phyloP scores from a whole-genome alignment of 805 yeast genomes.

The Cyberlindnera japonica region DNA sequence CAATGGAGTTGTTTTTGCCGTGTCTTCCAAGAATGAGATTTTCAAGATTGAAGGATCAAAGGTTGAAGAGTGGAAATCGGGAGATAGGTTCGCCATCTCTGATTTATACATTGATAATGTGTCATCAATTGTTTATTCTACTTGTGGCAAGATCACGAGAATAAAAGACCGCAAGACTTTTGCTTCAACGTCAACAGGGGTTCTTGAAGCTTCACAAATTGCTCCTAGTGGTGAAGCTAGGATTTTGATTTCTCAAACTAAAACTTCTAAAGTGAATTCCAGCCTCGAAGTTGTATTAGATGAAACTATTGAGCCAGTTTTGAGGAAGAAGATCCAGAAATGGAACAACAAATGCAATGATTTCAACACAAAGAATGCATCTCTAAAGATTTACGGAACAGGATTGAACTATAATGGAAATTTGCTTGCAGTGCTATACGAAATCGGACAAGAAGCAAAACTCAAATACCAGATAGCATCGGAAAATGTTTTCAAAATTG shows the following conservation, averaged over 20 bases:
- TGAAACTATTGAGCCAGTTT: conserved; percentile 16
- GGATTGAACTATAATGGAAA: conserved; percentile 19
- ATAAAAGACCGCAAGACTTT: neutral
- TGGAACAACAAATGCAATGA: conserved; percentile 27
- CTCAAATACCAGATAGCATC: conserved; percentile 26
- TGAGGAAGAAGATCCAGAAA: conserved; percentile 13
- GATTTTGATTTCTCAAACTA: conserved; percentile 10
- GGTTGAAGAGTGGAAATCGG: conserved; percentile 4
- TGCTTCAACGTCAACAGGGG: conserved; percentile 2
- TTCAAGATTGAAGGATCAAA: conserved; percentile 4
- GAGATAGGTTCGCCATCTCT: conserved; percentile 19
- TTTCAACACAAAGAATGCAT: conserved; percentile 20
- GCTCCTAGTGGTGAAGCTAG: conserved; percentile 6
- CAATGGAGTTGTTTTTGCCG: conserved; percentile 8
- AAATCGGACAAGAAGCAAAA: conserved; percentile 17
- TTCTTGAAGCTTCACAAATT: conserved; percentile 14
- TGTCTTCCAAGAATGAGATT: conserved; percentile 22
- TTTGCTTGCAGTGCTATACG: conserved; percentile 21
- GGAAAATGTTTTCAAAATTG: conserved; percentile 16
- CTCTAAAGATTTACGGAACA: conserved; percentile 18
- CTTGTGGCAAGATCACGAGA: conserved; percentile 12
- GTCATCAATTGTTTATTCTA: conserved; percentile 7
- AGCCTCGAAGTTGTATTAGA: neutral
- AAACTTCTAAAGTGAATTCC: conserved; percentile 8
- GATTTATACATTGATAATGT: conserved; percentile 12